These are phyloP conservation scores for Myriosclerotinia scirpicola DNA, from an alignment of 2,329 filamentous ascomycete species.

Conservation along the genomic window DNA sequence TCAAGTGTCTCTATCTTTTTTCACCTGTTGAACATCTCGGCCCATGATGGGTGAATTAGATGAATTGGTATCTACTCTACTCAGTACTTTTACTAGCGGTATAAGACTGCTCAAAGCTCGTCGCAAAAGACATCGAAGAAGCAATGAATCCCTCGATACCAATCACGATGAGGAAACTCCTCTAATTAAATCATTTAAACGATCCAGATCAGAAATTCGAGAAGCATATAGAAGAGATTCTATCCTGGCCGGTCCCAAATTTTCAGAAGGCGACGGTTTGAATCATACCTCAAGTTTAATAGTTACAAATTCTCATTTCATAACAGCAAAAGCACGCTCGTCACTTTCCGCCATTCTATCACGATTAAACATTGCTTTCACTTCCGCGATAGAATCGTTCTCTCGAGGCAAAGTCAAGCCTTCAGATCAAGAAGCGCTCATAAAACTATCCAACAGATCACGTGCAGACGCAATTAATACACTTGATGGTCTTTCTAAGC, in stretches of 20 bases:
- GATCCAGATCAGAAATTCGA: constrained; percentile 42
- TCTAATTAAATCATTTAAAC: constrained; percentile 41
- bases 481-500: constrained; percentile 49
- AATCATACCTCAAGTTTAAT: constrained; percentile 4
- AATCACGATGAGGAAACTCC: constrained; percentile 36
- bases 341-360: constrained; percentile 43
- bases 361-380: constrained; percentile 47
- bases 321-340: constrained; percentile 36
- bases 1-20: neutral
- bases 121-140: constrained; percentile 34
- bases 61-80: constrained; percentile 46
- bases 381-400: constrained; percentile 44
- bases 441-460: constrained; percentile 50
- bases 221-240: constrained; percentile 47
- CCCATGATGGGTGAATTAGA: constrained; percentile 46
- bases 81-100: constrained; percentile 48
- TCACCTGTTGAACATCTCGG: neutral
- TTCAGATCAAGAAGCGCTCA: constrained; percentile 50
- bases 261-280: constrained; percentile 53
- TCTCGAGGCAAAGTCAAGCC: constrained; percentile 40
- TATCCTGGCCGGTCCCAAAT: constrained; percentile 44
- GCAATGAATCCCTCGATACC: neutral
- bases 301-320: constrained; percentile 7
- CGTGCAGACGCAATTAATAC: constrained; percentile 50
- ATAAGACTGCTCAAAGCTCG: constrained; percentile 44